Evolutionary conservation across 2,329 filamentous ascomycete genomes (phyloP).

Genomic region (Sporothrix protearum): DNA sequence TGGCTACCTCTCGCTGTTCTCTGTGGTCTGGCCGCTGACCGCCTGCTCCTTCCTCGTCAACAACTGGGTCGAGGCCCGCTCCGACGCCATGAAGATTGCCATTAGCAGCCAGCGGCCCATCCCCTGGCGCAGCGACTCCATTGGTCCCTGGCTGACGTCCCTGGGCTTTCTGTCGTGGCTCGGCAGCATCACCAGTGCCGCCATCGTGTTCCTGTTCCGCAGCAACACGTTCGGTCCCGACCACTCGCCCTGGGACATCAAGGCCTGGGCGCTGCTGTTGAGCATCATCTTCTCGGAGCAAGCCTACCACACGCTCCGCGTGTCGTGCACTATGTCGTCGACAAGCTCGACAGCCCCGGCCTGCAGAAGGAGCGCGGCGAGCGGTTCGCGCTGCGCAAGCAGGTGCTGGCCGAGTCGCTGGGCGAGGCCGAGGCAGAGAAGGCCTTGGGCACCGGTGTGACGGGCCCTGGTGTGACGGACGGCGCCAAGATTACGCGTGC

Average conservation of each 20-base stretch:
- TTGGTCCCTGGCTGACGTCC: slow-evolving; percentile 85
- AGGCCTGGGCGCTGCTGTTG: slow-evolving; percentile 75
- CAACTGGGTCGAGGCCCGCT: slow-evolving; percentile 92
- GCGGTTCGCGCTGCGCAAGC: slow-evolving; percentile 74
- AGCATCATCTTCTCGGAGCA: slow-evolving; percentile 85
- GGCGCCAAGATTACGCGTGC: slow-evolving; percentile 53
- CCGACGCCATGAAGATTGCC: slow-evolving; percentile 88
- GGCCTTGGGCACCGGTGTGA: slow-evolving; percentile 41
- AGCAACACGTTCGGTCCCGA: slow-evolving; percentile 61
- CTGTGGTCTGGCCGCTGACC: slow-evolving; percentile 91
- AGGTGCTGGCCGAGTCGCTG: slow-evolving; percentile 70
- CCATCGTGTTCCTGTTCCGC: slow-evolving; percentile 85
- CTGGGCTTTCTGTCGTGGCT: slow-evolving; percentile 91
- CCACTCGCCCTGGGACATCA: slow-evolving; percentile 66
- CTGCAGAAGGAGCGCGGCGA: slow-evolving; percentile 81
- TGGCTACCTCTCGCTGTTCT: slow-evolving; percentile 85
- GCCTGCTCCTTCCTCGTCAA: slow-evolving; percentile 85
- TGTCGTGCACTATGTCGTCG: slow-evolving; percentile 67
- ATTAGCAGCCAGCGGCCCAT: slow-evolving; percentile 83
- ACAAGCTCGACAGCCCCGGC: slow-evolving; percentile 79
- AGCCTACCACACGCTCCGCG: slow-evolving; percentile 76
- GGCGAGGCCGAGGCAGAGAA: slow-evolving; percentile 53
- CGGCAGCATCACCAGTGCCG: slow-evolving; percentile 80
- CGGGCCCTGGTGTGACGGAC: neutral
- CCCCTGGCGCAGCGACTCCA: slow-evolving; percentile 86